Percentiles rank a stretch among this genome's conserved stretches.
Evolutionary conservation across 371 early-diverging fungal species (phyloP).

Genomic region (Mortierella sp.): DNA sequence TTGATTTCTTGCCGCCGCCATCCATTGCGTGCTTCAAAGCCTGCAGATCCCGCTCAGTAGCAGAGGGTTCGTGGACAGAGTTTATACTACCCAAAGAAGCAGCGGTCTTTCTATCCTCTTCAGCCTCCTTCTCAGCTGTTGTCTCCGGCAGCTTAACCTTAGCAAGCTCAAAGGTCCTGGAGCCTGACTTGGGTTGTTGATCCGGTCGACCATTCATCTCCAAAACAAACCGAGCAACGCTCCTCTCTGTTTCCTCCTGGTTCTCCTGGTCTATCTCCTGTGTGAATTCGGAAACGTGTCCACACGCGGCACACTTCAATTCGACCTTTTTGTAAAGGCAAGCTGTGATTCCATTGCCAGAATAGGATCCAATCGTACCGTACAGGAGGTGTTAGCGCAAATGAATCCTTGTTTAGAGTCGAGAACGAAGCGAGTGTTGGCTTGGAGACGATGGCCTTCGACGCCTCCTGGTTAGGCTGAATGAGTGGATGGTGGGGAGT

Average conservation of each 20-base stretch:
- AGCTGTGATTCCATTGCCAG: constrained; percentile 42
- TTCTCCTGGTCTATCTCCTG: constrained; percentile 47
- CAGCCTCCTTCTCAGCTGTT: background rate
- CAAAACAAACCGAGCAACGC: constrained; percentile 23
- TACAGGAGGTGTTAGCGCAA: constrained; percentile 31
- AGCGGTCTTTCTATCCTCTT: constrained; percentile 9
- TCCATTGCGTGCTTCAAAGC: constrained; percentile 32
- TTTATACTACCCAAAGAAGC: constrained; percentile 30
- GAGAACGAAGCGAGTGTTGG: constrained; percentile 5
- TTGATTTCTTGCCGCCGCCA: background rate
- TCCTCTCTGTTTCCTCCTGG: constrained; percentile 23
- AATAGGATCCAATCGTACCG: background rate
- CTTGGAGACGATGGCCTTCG: background rate
- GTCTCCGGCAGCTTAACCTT: constrained; percentile 17
- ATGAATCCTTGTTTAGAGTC: constrained; percentile 46
- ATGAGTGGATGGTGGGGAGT: constrained; percentile 42
- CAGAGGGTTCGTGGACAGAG: constrained; percentile 39
- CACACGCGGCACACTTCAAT: constrained; percentile 29
- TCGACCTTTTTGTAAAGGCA: constrained; percentile 44
- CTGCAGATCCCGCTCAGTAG: constrained; percentile 28
- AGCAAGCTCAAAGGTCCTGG: constrained; percentile 47
- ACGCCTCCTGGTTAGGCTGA: constrained; percentile 18
- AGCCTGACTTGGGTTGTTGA: constrained; percentile 1
- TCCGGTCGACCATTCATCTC: constrained; percentile 40
- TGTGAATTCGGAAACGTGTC: constrained; percentile 20